These are phyloP conservation scores for Guadua angustifolia DNA, from an alignment of 176 grass and related monocot species.

Conservation along the genomic window DNA sequence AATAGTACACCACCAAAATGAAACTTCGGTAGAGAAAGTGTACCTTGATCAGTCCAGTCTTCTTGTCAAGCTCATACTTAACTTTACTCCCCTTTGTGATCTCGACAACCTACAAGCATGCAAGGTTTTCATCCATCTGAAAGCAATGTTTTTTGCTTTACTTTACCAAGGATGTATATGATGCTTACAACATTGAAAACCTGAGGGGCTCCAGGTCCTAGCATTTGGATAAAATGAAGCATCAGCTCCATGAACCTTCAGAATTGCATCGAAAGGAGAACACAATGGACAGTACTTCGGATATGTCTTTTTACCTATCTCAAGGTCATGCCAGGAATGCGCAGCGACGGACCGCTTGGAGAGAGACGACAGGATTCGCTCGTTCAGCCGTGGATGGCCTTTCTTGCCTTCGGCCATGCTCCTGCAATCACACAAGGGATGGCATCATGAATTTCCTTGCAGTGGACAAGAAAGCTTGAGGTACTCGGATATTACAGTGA, in stretches of 20 bases:
- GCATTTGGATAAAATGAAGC: not conserved
- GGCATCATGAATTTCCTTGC: not conserved
- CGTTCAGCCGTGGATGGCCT: conserved; percentile 54
- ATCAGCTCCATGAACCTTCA: conserved; percentile 20
- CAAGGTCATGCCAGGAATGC: conserved; percentile 93
- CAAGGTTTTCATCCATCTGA: conserved; percentile 4
- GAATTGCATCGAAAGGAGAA: not conserved
- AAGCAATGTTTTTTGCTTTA: not conserved
- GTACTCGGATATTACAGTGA: not conserved
- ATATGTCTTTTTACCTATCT: conserved; percentile 59
- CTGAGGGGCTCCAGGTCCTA: conserved; percentile 71
- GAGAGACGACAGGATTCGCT: conserved; percentile 76
- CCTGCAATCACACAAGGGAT: conserved; percentile 7
- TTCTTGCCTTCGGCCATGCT: conserved; percentile 42
- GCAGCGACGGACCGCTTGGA: conserved; percentile 76
- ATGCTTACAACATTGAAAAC: conserved; percentile 89
- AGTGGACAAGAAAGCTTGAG: conserved; percentile 1
- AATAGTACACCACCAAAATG: not conserved
- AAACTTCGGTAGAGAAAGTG: not conserved
- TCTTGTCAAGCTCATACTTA: conserved; percentile 60
- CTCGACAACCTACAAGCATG: conserved; percentile 51
- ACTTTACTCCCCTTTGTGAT: conserved; percentile 60
- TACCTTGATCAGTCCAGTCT: conserved; percentile 62
- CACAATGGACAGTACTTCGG: not conserved
- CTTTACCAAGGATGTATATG: not conserved